Percentiles rank a stretch among this genome's conserved stretches.
These are phyloP conservation scores for Pleomassaria siparia DNA, from an alignment of 2,329 filamentous ascomycete species.

Conservation along the genomic window DNA sequence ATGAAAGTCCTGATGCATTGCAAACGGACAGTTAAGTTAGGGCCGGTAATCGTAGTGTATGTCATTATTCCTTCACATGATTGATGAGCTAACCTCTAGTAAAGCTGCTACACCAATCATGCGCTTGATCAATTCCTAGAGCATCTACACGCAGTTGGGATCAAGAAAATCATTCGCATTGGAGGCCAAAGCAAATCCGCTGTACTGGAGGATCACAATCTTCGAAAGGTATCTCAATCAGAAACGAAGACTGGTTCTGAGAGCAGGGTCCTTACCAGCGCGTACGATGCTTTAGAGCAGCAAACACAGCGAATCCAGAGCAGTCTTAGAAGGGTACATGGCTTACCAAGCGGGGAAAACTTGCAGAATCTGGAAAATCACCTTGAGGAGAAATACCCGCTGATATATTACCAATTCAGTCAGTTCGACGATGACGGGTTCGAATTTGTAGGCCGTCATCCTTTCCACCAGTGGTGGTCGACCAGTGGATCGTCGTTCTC, in stretches of 20 bases:
- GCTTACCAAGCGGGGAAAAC: conserved; percentile 7
- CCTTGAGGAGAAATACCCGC: conserved; percentile 13
- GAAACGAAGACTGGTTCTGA: conserved; percentile 25
- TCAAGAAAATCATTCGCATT: conserved; percentile 61
- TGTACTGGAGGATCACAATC: conserved; percentile 53
- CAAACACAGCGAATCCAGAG: conserved; percentile 5
- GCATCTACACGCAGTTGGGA: conserved; percentile 54
- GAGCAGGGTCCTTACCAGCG: conserved; percentile 9
- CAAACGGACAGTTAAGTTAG: conserved; percentile 37
- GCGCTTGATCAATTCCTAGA: conserved; percentile 62
- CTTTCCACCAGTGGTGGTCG: conserved; percentile 18
- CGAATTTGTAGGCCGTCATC: conserved; percentile 19
- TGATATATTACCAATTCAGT: conserved; percentile 23
- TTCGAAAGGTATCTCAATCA: conserved; percentile 38
- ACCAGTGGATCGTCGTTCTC: background rate
- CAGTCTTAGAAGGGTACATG: conserved; percentile 12
- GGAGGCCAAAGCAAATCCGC: conserved; percentile 61
- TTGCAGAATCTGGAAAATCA: conserved; percentile 22
- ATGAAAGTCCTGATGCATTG: conserved; percentile 57
- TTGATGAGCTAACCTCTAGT: conserved; percentile 4
- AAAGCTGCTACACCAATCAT: conserved; percentile 54
- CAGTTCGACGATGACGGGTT: conserved; percentile 20
- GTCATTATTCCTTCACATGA: conserved; percentile 3
- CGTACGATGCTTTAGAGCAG: conserved; percentile 18
- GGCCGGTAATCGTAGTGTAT: conserved; percentile 48